Base-by-base conservation (phyloP, 2,329 filamentous ascomycete species). In the Aspergillus pseudoterreus region DNA sequence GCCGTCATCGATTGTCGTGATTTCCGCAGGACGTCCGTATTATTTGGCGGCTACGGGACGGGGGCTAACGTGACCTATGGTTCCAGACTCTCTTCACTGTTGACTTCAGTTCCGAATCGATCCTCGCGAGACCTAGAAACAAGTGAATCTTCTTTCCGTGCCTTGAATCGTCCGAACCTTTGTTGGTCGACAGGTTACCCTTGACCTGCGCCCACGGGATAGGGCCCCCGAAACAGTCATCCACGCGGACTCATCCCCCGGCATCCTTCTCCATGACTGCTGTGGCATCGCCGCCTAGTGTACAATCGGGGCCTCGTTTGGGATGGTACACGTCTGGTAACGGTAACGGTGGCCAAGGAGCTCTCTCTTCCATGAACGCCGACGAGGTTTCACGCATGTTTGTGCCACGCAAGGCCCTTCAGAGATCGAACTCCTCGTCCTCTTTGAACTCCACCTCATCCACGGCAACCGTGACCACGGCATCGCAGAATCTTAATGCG, bases 321-420 rank as follows among this genome's bases (percentile, higher is more conserved):
- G 79, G 79, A 82, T 85, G 82, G 82, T 82, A 77, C 71, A 74
- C 63, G 57, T 60, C 73, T 75, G 66, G 74, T 77, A 78, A 80
- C 72, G 66, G 74, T 77, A 78, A 80, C 72, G 75, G 74, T 72
- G 75, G 76, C 68, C 76, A 81, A 74, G 83, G 80, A 75, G 78
- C 79, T 69, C 75, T 83, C 63, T 79, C 82, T 76, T 80, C 86
- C 67, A 88, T 90, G 84, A 89, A 87, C 75, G 76, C 85, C 70
- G 90, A 95, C 76, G 90, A 95, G 73, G 84, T 87, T 60, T 84
- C 87, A 75, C 86, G 87, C 71, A 92, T 95, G 82, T 90, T 95
- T 71, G 86, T 89, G 81, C 88, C 90, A 66, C 89, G 91, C 63
- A 96, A 96, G 76, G 85, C 82, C 67, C 80, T 90, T 55, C 89